Conservation (phyloP, 805 yeast genomes). For the Candida rishiriensis region DNA sequence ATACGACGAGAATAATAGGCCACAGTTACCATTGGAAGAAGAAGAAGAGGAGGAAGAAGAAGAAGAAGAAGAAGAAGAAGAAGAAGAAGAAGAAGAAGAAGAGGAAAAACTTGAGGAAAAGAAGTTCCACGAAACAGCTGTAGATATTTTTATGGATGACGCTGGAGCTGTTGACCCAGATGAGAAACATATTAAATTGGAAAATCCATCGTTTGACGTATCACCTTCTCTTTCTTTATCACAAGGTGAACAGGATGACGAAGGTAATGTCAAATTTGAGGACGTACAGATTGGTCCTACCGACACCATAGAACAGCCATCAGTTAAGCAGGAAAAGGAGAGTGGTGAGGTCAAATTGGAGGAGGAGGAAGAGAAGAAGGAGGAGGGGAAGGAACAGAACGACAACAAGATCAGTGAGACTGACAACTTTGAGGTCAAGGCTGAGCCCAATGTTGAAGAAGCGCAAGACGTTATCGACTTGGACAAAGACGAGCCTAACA, state of each 20-base stretch:
- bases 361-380: background rate
- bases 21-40: background rate
- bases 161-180: background rate
- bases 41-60: slow-evolving; percentile 3
- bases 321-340: no score
- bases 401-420: no score
- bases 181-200: background rate
- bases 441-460: no score
- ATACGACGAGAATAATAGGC: slow-evolving; percentile 1
- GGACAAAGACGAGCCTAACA: background rate
- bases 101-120: background rate
- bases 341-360: background rate
- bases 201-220: no score
- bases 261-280: no score
- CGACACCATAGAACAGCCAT: background rate
- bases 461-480: no score
- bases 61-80: background rate
- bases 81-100: background rate
- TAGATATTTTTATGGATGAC: no score
- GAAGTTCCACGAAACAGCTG: no score
- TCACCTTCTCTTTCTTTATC: no score
- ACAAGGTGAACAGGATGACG: no score
- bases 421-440: no score
- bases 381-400: no score
- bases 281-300: background rate